Evolutionary conservation across 176 grass and related monocot species (phyloP).

Genomic region (Avena atlantica): DNA sequence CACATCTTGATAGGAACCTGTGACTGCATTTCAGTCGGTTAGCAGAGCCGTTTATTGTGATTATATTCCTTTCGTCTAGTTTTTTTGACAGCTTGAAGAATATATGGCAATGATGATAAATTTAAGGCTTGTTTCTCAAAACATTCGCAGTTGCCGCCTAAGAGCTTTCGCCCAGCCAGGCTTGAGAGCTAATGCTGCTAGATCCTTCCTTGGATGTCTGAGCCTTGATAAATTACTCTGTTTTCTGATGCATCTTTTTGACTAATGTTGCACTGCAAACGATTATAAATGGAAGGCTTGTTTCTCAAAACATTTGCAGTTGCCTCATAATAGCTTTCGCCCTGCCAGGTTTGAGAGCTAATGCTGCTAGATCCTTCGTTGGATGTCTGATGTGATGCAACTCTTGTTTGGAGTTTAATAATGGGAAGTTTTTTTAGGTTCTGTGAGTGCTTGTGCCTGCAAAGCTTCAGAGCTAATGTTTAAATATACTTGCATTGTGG

Average conservation of each 20-base stretch:
- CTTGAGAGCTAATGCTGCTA: constrained; percentile 41
- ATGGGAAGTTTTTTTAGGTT: too few relatives aligned
- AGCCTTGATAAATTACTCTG: too few relatives aligned
- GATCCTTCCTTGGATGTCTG: background rate
- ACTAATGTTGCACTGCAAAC: background rate
- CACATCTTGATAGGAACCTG: constrained; percentile 65
- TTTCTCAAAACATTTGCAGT: constrained; percentile 58
- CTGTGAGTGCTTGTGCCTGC: too few relatives aligned
- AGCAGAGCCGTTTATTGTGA: constrained; percentile 78
- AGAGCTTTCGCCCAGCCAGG: constrained; percentile 64
- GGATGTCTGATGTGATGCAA: background rate
- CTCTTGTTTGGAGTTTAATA: too few relatives aligned
- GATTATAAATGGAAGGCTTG: constrained; percentile 45
- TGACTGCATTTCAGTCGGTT: constrained; percentile 36
- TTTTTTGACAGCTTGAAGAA: too few relatives aligned
- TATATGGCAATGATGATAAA: too few relatives aligned
- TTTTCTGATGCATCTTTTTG: too few relatives aligned
- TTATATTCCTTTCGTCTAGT: background rate
- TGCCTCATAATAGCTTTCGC: constrained; percentile 60
- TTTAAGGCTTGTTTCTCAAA: constrained; percentile 64
- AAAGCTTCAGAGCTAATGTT: too few relatives aligned
- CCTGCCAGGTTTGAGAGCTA: constrained; percentile 63
- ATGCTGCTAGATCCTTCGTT: background rate
- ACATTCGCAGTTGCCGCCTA: constrained; percentile 66
- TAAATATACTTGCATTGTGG: too few relatives aligned